Evolutionary conservation across 805 yeast species (phyloP).

Genomic region (Saccharomycopsis schoenii): DNA sequence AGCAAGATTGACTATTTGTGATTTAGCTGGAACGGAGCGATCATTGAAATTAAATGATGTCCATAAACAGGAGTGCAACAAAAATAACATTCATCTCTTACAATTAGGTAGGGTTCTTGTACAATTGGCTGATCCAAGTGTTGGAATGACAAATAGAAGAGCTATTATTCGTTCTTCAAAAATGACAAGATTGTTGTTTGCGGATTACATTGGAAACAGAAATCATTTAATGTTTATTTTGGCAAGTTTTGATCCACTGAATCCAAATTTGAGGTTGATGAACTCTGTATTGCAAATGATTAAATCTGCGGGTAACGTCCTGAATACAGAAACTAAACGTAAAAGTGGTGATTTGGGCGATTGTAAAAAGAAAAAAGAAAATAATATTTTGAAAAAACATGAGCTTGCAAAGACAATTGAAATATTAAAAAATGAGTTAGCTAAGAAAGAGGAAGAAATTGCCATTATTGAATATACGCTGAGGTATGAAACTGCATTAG

Average conservation of each 20-base stretch:
- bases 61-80: slow-evolving; percentile 37
- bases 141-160: slow-evolving; percentile 15
- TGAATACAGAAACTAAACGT: slow-evolving; percentile 4
- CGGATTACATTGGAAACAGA: slow-evolving; percentile 31
- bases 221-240: slow-evolving; percentile 26
- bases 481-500: slow-evolving; percentile 12
- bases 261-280: slow-evolving; percentile 28
- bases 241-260: slow-evolving; percentile 30
- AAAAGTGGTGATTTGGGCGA: too few relatives aligned
- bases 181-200: slow-evolving; percentile 38
- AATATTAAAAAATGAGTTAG: background rate
- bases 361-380: background rate
- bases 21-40: slow-evolving; percentile 47
- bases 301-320: slow-evolving; percentile 16
- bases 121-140: slow-evolving; percentile 20
- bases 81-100: slow-evolving; percentile 39
- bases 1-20: slow-evolving; percentile 39
- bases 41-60: slow-evolving; percentile 37
- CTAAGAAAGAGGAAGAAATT: background rate
- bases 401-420: background rate
- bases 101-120: slow-evolving; percentile 39
- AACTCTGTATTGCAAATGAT: slow-evolving; percentile 25
- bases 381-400: background rate
- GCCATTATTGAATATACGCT: slow-evolving; percentile 7
- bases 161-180: slow-evolving; percentile 39